Conservation (phyloP, 2,329 filamentous ascomycete genomes). For the Microcyclospora pomicola region DNA sequence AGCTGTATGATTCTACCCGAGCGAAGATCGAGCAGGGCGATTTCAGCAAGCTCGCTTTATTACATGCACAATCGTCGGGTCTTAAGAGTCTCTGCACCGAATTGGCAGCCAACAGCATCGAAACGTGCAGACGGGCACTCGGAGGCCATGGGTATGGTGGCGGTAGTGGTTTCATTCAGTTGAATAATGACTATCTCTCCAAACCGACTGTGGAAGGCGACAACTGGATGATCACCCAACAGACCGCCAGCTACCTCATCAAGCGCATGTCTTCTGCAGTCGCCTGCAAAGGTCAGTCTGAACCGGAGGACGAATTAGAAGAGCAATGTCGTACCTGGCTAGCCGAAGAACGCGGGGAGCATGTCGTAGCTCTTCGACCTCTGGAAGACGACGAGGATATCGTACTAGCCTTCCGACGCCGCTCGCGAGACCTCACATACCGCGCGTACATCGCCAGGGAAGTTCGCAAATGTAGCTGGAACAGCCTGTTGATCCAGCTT, state of each 20-base stretch:
- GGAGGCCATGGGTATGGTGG: conserved; percentile 42
- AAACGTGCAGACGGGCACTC: conserved; percentile 39
- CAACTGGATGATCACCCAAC: conserved; percentile 45
- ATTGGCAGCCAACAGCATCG: conserved; percentile 40
- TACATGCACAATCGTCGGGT: conserved; percentile 41
- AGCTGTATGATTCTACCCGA: conserved; percentile 33
- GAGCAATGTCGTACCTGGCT: conserved; percentile 29
- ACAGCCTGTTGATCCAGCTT: conserved; percentile 30
- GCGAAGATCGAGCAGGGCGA: conserved; percentile 37
- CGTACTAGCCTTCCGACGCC: conserved; percentile 32
- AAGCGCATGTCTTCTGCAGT: conserved; percentile 36
- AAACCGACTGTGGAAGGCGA: conserved; percentile 44
- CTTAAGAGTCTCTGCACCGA: conserved; percentile 41
- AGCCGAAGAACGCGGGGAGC: conserved; percentile 17
- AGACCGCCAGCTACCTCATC: conserved; percentile 37
- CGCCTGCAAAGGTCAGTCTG: conserved; percentile 17
- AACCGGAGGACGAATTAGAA: conserved; percentile 27
- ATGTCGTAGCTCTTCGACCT: conserved; percentile 18
- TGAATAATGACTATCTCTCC: conserved; percentile 38
- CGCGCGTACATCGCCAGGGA: conserved; percentile 32
- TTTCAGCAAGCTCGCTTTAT: conserved; percentile 35
- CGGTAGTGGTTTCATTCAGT: conserved; percentile 37
- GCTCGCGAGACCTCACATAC: conserved; percentile 30
- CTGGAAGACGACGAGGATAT: conserved; percentile 26
- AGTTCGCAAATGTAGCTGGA: conserved; percentile 35